Percentiles rank a stretch among this genome's conserved stretches.
Conservation (phyloP, 2,329 filamentous ascomycete species). For the Plectosphaerella cucumerina region DNA sequence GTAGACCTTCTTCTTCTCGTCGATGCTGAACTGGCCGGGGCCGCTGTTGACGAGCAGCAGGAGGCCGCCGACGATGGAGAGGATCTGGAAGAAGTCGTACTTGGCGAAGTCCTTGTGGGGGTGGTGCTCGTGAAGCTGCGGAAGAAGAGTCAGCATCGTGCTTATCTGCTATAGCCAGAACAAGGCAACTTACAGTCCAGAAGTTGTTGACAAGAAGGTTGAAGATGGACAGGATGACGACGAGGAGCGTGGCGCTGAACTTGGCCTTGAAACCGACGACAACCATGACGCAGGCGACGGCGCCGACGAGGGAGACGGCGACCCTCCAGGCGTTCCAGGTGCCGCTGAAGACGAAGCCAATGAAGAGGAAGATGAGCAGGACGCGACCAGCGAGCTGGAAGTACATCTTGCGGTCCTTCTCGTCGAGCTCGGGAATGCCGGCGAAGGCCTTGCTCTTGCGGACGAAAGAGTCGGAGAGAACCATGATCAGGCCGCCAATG, state of each 20-base stretch:
- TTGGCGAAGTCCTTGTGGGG: constrained; percentile 99
- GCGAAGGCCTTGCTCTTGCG: constrained; percentile 96
- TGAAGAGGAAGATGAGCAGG: constrained; percentile 93
- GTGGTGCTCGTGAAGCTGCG: constrained; percentile 89
- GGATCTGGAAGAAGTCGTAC: constrained; percentile 99
- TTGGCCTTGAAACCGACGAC: constrained; percentile 99
- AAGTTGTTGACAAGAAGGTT: constrained; percentile 99
- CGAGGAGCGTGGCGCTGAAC: constrained; percentile 92
- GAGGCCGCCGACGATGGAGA: constrained; percentile 96
- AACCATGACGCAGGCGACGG: constrained; percentile 95
- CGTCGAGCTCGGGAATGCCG: constrained; percentile 87
- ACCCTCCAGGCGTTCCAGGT: constrained; percentile 89
- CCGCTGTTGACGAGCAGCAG: constrained; percentile 98
- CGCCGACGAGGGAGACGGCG: constrained; percentile 76
- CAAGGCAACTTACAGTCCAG: constrained; percentile 78
- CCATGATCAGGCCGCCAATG: constrained; percentile 96
- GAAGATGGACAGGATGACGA: constrained; percentile 93
- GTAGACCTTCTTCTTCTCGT: constrained; percentile 99
- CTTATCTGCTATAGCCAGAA: neutral
- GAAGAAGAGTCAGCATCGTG: neutral
- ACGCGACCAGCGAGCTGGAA: constrained; percentile 96
- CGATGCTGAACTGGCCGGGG: constrained; percentile 93
- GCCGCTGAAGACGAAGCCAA: constrained; percentile 94
- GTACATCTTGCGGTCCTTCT: constrained; percentile 99
- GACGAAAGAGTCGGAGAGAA: constrained; percentile 96